phyloP scores from a whole-genome alignment of 2,329 filamentous ascomycete species.

The Fusarium nelsonii region DNA sequence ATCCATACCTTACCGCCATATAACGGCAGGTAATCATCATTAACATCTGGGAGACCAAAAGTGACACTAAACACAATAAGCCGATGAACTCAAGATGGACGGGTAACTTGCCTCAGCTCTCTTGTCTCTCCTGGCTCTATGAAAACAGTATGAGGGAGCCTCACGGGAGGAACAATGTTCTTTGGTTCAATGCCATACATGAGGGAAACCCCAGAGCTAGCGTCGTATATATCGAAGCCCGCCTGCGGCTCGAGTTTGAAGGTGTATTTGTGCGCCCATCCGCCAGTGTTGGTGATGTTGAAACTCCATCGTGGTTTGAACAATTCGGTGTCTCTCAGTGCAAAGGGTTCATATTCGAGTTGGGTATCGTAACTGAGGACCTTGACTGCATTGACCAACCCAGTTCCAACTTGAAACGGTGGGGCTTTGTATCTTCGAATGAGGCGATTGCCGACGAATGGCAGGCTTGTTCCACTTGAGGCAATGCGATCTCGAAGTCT shows the following conservation, averaged over 20 bases:
- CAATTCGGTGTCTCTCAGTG: constrained; percentile 62
- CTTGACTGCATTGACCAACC: constrained; percentile 61
- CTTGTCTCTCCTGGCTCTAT: constrained; percentile 49
- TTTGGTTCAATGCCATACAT: constrained; percentile 48
- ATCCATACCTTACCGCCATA: constrained; percentile 61
- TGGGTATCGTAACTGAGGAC: constrained; percentile 57
- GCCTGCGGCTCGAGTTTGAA: constrained; percentile 57
- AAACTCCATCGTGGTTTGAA: constrained; percentile 54
- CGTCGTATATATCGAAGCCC: constrained; percentile 53
- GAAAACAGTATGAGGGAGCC: constrained; percentile 46
- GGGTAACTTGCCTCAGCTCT: constrained; percentile 45
- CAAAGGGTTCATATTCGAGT: constrained; percentile 58
- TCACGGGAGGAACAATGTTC: constrained; percentile 48
- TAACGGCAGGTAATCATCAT: constrained; percentile 55
- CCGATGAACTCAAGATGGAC: neutral
- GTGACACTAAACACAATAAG: constrained; percentile 42
- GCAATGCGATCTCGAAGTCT: constrained; percentile 53
- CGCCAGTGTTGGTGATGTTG: constrained; percentile 60
- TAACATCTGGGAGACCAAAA: constrained; percentile 49
- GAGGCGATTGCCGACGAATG: constrained; percentile 47
- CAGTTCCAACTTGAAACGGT: constrained; percentile 60
- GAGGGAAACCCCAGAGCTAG: constrained; percentile 47
- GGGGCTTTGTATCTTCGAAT: constrained; percentile 48
- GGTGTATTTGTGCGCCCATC: constrained; percentile 55
- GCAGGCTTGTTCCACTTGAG: constrained; percentile 51